Base-by-base conservation (phyloP, 257 asterid genomes). In the Solanum piurae region DNA sequence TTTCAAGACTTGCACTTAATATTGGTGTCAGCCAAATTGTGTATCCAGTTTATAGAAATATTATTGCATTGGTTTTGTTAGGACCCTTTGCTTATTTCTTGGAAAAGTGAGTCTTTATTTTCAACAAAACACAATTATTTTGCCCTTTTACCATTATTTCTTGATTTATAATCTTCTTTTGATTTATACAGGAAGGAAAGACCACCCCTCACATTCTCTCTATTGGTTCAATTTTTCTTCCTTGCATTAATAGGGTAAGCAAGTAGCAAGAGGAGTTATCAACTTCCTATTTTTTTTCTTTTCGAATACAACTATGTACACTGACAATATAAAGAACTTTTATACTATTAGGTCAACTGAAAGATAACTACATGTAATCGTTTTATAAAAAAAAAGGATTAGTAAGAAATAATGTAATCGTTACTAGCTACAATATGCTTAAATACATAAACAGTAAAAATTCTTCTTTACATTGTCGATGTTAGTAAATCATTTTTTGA, bases 11-110 rank as follows among this genome's bases (percentile, higher is more conserved):
- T 84, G 98, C 98, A 64, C 94, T 96, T 0, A 93, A 95, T 91
- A 91, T 96, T 83, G 99, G 98, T 69, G 93, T 96, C 44, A 96
- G 99, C 95, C 94, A 94, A 89, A 92, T 96, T 69, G 98, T 95
- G 23, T 96, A 92, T 83, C 98, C 99, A 13, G 94, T 95, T 69
- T 94, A 96, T 88, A 94, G 99, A 80, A 96, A 95, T 86, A 90
- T 95, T 55, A 91, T 96, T 77, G 98, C 98, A 25, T 87, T 95
- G 89, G 31, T 94, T 44, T 84, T 96, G 86, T 87, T 94, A 76
- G 98, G 95, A 87, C 98, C 98, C 83, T 93, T 92, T 27, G 98
- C 99, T 66, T 95, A 94, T 92, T 94, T 94, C 92, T 74, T 91
- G 6, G 98, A 96, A 85, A 95, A 95, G 99, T 95, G 79, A 90